A percentile compares a stretch with the other conserved stretches of the same genome.
Evolutionary conservation across 1,139 yeast species (phyloP).

Genomic region (Sugiyamaella neomexicana): DNA sequence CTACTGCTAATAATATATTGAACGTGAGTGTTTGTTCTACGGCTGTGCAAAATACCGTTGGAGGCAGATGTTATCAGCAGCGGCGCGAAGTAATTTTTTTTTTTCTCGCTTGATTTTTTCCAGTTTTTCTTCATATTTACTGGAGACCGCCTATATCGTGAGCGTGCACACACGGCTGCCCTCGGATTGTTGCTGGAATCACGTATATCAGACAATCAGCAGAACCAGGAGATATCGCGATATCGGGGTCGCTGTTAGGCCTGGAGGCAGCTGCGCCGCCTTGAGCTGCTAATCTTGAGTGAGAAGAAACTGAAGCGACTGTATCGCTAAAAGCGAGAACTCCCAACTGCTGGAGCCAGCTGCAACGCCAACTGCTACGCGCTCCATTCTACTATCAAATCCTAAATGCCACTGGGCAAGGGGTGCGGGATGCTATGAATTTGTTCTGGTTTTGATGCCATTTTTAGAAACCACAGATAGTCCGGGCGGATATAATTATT

Average conservation of each 20-base stretch:
- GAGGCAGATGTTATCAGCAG: neutral
- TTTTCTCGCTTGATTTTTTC: neutral
- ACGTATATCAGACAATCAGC: neutral
- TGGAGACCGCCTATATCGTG: neutral
- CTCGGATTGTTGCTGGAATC: neutral
- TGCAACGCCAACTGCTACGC: neutral
- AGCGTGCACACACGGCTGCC: no score
- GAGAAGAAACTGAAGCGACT: no score
- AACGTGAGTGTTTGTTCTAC: neutral
- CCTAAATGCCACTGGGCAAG: neutral
- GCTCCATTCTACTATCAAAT: neutral
- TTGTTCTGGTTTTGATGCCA: neutral
- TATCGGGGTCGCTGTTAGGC: no score
- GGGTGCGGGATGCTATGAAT: neutral
- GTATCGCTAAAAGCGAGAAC: neutral
- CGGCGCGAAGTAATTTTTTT: neutral
- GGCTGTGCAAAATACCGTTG: neutral
- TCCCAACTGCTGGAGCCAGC: neutral
- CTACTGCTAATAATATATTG: neutral
- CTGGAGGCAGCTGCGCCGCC: no score
- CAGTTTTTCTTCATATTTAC: neutral
- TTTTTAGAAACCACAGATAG: neutral
- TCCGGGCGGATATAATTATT: neutral
- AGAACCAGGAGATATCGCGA: no score
- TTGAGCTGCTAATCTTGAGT: no score